phyloP scores from a whole-genome alignment of 352 stramenopile species.

The Ophiocytium majus region DNA sequence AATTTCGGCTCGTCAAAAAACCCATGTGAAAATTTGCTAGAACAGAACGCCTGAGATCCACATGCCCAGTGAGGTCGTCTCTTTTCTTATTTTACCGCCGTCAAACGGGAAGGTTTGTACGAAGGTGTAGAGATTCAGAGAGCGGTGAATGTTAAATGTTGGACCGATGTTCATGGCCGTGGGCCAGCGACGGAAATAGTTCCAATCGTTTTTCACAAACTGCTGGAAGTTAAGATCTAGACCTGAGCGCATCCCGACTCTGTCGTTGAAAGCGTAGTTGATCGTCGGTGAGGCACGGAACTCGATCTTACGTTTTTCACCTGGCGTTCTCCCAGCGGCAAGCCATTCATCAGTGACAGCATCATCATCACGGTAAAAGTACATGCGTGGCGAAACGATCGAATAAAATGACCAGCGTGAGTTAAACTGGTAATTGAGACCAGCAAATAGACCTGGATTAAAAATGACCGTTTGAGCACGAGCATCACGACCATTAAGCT shows the following conservation, averaged over 20 bases:
- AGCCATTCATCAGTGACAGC: not conserved
- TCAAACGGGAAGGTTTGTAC: not conserved
- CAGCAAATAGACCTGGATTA: not conserved
- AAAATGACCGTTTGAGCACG: conserved; percentile 4
- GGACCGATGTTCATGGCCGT: not conserved
- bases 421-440: not conserved
- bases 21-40: not conserved
- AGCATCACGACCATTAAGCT: too few species aligned
- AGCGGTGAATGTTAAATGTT: not conserved
- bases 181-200: not conserved
- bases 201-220: not conserved
- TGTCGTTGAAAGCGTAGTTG: not conserved
- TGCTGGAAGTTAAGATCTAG: not conserved
- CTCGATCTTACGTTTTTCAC: not conserved
- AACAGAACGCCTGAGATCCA: conserved; percentile 6
- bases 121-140: not conserved
- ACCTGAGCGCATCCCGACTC: not conserved
- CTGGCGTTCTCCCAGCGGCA: not conserved
- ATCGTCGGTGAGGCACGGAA: not conserved
- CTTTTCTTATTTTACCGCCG: not conserved
- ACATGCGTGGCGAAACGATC: not conserved
- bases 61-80: not conserved
- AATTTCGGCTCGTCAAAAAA: too few species aligned
- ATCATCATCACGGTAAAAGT: not conserved
- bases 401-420: not conserved